phyloP scores from a whole-genome alignment of 2,329 filamentous ascomycete genomes.

The Penicillium griseofulvum region DNA sequence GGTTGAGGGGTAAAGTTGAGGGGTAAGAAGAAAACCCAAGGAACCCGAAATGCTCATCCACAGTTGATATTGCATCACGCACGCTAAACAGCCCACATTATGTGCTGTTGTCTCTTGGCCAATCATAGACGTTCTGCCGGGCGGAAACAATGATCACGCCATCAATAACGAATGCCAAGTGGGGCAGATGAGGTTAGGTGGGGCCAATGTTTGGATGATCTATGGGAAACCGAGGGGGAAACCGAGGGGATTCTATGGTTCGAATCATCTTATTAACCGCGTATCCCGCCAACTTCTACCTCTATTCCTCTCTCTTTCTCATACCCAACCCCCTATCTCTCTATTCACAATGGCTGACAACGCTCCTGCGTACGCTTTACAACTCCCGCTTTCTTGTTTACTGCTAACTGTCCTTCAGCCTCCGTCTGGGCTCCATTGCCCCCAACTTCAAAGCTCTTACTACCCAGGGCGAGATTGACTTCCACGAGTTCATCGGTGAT shows the following conservation, averaged over 20 bases:
- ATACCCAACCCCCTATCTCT: not conserved
- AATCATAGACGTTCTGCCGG: conserved; percentile 32
- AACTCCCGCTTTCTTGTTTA: not conserved
- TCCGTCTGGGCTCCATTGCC: conserved; percentile 65
- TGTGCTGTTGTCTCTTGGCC: conserved; percentile 11
- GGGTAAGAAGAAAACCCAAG: not conserved
- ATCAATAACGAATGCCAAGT: conserved; percentile 24
- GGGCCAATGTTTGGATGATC: conserved; percentile 14
- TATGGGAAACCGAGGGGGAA: conserved; percentile 12
- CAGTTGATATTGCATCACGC: conserved; percentile 4
- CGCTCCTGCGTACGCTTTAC: conserved; percentile 41
- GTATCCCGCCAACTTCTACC: not conserved
- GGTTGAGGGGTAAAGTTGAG: not conserved
- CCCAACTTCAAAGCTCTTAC: conserved; percentile 69
- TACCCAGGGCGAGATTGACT: conserved; percentile 65
- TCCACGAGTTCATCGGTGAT: conserved; percentile 70
- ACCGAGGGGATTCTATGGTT: conserved; percentile 11
- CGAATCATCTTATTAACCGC: not conserved
- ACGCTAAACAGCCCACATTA: conserved; percentile 27
- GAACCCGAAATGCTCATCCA: not conserved
- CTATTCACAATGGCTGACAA: conserved; percentile 43
- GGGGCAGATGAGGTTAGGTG: not conserved
- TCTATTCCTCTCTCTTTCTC: conserved; percentile 1
- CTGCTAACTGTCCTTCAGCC: conserved; percentile 36
- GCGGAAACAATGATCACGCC: conserved; percentile 21